A percentile compares a stretch with the other conserved stretches of the same genome.
phyloP scores from a whole-genome alignment of 345 rosid genomes.

The Populus pruinosa region DNA sequence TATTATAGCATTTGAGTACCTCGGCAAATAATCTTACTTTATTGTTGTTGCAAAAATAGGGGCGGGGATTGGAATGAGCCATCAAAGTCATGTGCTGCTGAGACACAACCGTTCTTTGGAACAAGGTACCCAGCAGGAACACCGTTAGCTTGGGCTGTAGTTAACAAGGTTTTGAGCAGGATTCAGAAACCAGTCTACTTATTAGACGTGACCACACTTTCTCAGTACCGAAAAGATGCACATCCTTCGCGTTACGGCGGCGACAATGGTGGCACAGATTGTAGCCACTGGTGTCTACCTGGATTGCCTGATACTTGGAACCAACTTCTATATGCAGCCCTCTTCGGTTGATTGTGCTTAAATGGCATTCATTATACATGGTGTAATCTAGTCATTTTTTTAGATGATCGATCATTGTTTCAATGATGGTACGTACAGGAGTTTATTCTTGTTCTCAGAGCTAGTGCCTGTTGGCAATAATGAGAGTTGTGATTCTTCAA shows the following conservation, averaged over 20 bases:
- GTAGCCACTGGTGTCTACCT: conserved; percentile 97
- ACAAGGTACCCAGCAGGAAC: conserved; percentile 62
- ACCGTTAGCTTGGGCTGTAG: conserved; percentile 64
- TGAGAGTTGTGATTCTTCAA: conserved; percentile 2
- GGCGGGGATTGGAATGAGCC: conserved; percentile 79
- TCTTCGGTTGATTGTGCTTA: conserved; percentile 29
- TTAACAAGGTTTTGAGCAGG: conserved; percentile 69
- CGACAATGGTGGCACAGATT: conserved; percentile 38
- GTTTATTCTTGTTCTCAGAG: background rate
- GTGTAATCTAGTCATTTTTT: background rate
- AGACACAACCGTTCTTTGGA: conserved; percentile 65
- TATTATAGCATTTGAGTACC: too few species aligned
- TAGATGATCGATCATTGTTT: conserved; percentile 21
- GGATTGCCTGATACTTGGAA: conserved; percentile 98
- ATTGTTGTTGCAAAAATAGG: conserved; percentile 24
- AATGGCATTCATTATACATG: background rate
- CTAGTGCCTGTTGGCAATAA: conserved; percentile 18
- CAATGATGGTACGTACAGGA: conserved; percentile 1
- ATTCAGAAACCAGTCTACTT: conserved; percentile 66
- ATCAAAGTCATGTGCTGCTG: conserved; percentile 48
- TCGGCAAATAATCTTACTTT: too few species aligned
- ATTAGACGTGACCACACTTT: conserved; percentile 61
- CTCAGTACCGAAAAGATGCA: conserved; percentile 36
- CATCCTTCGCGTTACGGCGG: conserved; percentile 66
- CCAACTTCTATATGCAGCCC: conserved; percentile 55